These are phyloP conservation scores for Desmodesmus armatus DNA, from an alignment of 139 green algal species.

Conservation along the genomic window DNA sequence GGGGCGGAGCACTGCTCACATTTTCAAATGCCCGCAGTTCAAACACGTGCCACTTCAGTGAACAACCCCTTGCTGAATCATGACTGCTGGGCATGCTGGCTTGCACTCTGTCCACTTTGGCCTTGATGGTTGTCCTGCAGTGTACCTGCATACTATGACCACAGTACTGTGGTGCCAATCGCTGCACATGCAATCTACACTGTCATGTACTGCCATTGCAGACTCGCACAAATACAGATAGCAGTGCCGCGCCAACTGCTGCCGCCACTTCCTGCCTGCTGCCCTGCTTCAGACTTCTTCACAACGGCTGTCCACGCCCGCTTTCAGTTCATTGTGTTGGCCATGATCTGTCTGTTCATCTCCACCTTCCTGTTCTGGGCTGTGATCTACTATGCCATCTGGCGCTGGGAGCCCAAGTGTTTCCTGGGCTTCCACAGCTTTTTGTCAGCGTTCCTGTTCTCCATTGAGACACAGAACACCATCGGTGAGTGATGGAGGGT, in stretches of 20 bases:
- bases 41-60: not conserved
- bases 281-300: conserved; percentile 74
- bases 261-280: conserved; percentile 18
- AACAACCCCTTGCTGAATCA: not conserved
- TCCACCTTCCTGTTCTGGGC: conserved; percentile 60
- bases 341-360: conserved; percentile 54
- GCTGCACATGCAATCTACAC: not conserved
- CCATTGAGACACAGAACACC: conserved; percentile 78
- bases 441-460: conserved; percentile 72
- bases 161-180: not conserved
- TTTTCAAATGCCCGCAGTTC: too few species aligned
- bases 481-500: conserved; percentile 63
- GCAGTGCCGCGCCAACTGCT: conserved; percentile 16
- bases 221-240: not conserved
- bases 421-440: conserved; percentile 66
- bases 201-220: not conserved
- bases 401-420: conserved; percentile 59
- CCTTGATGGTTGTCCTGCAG: too few species aligned
- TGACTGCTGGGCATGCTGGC: not conserved
- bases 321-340: conserved; percentile 50
- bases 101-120: not conserved
- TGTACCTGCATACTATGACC: not conserved
- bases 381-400: conserved; percentile 46
- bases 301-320: conserved; percentile 69
- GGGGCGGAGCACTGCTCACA: not conserved